Conservation (phyloP, 106 monocot species). For the Ottelia alismoides region DNA sequence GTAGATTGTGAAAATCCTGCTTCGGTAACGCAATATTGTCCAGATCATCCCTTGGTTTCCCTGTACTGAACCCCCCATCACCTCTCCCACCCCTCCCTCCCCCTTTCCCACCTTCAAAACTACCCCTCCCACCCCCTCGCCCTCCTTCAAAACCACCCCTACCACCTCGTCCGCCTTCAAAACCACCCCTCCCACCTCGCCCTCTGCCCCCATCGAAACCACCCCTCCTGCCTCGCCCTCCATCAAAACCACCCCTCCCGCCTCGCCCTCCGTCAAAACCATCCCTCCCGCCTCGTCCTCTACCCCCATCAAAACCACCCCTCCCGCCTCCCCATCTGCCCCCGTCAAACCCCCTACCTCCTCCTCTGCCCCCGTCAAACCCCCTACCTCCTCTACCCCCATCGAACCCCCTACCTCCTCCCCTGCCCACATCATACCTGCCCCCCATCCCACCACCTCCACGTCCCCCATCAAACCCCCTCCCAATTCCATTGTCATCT, state of each 20-base stretch:
- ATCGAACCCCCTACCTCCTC: constrained; percentile 18
- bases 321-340: constrained; percentile 6
- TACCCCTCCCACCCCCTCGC: too few relatives aligned
- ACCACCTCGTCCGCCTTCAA: too few relatives aligned
- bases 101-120: too few relatives aligned
- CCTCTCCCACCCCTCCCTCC: too few relatives aligned
- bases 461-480: constrained; percentile 10
- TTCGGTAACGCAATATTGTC: constrained; percentile 45
- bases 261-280: constrained; percentile 14
- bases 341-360: not conserved
- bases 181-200: constrained; percentile 13
- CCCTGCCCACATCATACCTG: too few relatives aligned
- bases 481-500: too few relatives aligned
- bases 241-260: not conserved
- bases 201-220: too few relatives aligned
- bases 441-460: not conserved
- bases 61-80: too few relatives aligned
- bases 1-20: constrained; percentile 65
- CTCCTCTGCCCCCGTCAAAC: not conserved
- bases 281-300: too few relatives aligned
- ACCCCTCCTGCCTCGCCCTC: constrained; percentile 2
- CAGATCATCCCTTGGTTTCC: constrained; percentile 39
- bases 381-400: constrained; percentile 12
- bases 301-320: constrained; percentile 4
- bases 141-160: too few relatives aligned